Evolutionary conservation across 1,284 basidiomycete genomes (phyloP), one percentile per base, ranked within the genome.

Genomic region (Irpex sp.): DNA sequence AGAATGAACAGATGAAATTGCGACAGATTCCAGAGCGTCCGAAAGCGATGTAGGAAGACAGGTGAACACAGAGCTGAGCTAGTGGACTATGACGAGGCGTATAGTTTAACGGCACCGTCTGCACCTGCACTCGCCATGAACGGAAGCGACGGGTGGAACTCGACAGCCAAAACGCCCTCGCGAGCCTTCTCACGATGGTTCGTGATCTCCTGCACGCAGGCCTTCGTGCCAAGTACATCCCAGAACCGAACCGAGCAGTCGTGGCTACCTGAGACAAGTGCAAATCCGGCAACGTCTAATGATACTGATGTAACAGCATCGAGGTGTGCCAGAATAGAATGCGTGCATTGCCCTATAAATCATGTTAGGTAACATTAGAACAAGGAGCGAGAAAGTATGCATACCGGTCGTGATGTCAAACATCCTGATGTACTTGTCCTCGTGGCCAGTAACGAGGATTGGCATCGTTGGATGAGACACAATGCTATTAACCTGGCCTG

Each of bases 171-270:
- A 13, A 97, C 94, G 54, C 97, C 97, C 77, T 98, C 96, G 64
- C 88, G 85, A 44, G 87, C 91, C 76, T 95, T 95, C 78, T 91
- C 87, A 58, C 94, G 85, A 77, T 98, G 94, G 59, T 84, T 87
- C 17, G 91, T 89, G 66, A 95, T 86, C 76, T 99, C 97, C 74
- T 98, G 97, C 36, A 96, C 80, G 74, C 95, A 97, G 58, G 85
- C 84, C 58, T 85, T 83, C 59, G 87, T 83, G 63, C 87, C 90
- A n/a, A 93, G 84, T 62, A 98, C 79, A 76, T 98, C 94, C 97
- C 97, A 99, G 78, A 98, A 92, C 21, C 97, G 90, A 54, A 96
- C 82, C 17, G 94, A 96, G 74, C 96, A 96, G 75, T 99, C 97
- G 72, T 97, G 94, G 58, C 93, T 92, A 48, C 92, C 93, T 1